Conservation (phyloP, 2,329 filamentous ascomycete genomes). For the Claviceps sorghi region DNA sequence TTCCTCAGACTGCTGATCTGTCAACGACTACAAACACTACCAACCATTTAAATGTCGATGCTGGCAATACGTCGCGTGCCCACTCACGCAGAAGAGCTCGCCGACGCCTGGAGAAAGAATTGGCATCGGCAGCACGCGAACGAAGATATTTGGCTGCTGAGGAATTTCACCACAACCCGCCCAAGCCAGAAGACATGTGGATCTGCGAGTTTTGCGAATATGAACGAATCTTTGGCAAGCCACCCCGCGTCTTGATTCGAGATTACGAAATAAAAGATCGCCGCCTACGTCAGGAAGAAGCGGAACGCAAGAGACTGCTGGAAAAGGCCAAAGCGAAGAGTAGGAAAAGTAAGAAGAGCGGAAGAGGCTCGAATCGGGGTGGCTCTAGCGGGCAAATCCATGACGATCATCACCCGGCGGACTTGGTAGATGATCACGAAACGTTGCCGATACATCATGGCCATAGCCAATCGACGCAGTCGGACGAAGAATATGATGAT, state of each 20-base stretch:
- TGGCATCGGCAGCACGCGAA: slow-evolving; percentile 59
- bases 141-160: slow-evolving; percentile 65
- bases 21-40: slow-evolving; percentile 7
- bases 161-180: slow-evolving; percentile 61
- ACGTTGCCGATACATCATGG: slow-evolving; percentile 11
- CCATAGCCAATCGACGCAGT: slow-evolving; percentile 23
- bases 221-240: slow-evolving; percentile 82
- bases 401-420: slow-evolving; percentile 10
- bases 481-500: slow-evolving; percentile 25
- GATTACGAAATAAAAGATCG: slow-evolving; percentile 93
- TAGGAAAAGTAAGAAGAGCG: slow-evolving; percentile 72
- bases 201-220: slow-evolving; percentile 99
- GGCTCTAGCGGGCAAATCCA: slow-evolving; percentile 12
- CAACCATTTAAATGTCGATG: slow-evolving; percentile 6
- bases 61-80: slow-evolving; percentile 15
- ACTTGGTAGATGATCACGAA: slow-evolving; percentile 11
- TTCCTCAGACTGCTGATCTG: slow-evolving; percentile 7
- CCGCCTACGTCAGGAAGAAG: slow-evolving; percentile 65
- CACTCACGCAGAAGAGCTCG: slow-evolving; percentile 41
- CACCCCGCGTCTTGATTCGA: slow-evolving; percentile 70
- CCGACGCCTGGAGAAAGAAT: slow-evolving; percentile 54
- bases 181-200: slow-evolving; percentile 61
- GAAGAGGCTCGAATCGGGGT: slow-evolving; percentile 34
- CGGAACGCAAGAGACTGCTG: slow-evolving; percentile 69
- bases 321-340: slow-evolving; percentile 94